A percentile compares a stretch with the other conserved stretches of the same genome.
Conservation (phyloP, 352 stramenopile genomes). For the Thraustotheca clavata region DNA sequence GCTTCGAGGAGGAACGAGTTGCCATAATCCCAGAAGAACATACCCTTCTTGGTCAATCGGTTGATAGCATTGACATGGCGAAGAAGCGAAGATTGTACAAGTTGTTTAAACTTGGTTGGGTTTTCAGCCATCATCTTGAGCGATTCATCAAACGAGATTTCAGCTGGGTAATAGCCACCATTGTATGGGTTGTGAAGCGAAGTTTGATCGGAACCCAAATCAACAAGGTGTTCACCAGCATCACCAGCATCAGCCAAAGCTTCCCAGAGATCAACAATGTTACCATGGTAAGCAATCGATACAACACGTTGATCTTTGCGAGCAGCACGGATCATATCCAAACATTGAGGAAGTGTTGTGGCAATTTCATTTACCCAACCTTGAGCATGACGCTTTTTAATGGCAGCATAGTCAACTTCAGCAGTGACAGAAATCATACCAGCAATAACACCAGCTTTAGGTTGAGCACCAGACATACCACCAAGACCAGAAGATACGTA, state of each 20-base stretch:
- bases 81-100: conserved; percentile 70
- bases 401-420: conserved; percentile 64
- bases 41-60: conserved; percentile 58
- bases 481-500: conserved; percentile 82
- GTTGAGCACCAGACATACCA: conserved; percentile 82
- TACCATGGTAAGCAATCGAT: conserved; percentile 78
- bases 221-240: conserved; percentile 66
- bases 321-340: conserved; percentile 48
- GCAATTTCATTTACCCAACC: conserved; percentile 81
- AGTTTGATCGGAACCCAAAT: conserved; percentile 83
- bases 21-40: conserved; percentile 88
- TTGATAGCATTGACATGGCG: conserved; percentile 77
- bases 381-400: conserved; percentile 82
- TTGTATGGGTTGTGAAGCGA: conserved; percentile 87
- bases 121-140: conserved; percentile 74
- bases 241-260: conserved; percentile 64
- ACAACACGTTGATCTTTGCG: conserved; percentile 54
- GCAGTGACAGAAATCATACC: conserved; percentile 81
- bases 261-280: conserved; percentile 84
- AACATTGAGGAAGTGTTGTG: conserved; percentile 51
- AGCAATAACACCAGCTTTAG: conserved; percentile 76
- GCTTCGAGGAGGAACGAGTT: conserved; percentile 85
- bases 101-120: conserved; percentile 60
- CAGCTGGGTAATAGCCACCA: conserved; percentile 83
- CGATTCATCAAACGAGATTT: conserved; percentile 73